Evolutionary conservation across 768 basidiomycete genomes (phyloP).

Genomic region (Russula virescens): DNA sequence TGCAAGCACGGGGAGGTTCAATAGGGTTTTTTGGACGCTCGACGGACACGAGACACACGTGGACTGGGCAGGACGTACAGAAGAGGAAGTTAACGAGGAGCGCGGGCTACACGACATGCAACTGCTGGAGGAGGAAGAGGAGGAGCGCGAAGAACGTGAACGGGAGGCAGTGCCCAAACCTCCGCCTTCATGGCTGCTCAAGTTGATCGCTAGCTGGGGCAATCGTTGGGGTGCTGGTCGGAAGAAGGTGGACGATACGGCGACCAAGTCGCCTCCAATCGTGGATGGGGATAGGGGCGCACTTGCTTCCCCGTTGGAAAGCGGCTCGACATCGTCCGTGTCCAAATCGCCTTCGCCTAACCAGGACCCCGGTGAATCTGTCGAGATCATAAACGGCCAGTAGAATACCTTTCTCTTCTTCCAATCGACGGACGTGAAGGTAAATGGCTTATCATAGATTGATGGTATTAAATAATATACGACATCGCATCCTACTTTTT

Average conservation of each 20-base stretch:
- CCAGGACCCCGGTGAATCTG: background rate
- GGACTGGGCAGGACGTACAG: conserved; percentile 63
- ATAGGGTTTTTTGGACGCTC: conserved; percentile 64
- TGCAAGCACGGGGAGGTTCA: conserved; percentile 52
- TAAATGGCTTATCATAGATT: conserved; percentile 2
- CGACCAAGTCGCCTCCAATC: conserved; percentile 14
- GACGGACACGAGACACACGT: conserved; percentile 59
- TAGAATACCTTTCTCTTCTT: background rate
- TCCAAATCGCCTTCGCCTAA: conserved; percentile 4
- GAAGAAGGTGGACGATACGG: conserved; percentile 21
- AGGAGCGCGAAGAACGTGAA: conserved; percentile 50
- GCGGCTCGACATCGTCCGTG: conserved; percentile 11
- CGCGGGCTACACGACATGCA: conserved; percentile 31
- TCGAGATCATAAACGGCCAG: background rate
- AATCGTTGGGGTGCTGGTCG: conserved; percentile 44
- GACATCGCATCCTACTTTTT: conserved; percentile 36
- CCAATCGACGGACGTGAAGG: background rate
- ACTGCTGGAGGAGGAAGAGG: conserved; percentile 37
- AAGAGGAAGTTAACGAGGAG: conserved; percentile 75
- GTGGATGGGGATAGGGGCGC: conserved; percentile 11
- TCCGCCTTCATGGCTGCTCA: conserved; percentile 65
- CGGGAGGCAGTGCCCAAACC: conserved; percentile 61
- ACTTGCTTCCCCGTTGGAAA: conserved; percentile 7
- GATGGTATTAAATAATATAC: background rate
- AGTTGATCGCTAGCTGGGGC: conserved; percentile 75